Conservation (phyloP, 805 yeast species). For the Trichomonascus vanleenenianus region DNA sequence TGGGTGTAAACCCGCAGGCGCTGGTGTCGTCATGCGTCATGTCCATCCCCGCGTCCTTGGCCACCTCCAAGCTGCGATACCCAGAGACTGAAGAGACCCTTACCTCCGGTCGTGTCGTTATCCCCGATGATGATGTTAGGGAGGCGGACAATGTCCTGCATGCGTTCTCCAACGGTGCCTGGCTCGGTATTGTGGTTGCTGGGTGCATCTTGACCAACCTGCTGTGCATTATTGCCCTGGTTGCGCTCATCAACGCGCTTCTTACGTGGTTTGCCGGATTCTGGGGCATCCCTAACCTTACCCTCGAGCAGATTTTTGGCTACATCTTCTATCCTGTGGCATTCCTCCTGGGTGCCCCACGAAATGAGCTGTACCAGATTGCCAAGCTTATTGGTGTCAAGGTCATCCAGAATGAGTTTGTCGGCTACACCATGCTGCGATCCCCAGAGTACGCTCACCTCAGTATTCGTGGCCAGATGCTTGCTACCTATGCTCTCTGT, state of each 20-base stretch:
- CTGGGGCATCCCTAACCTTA: conserved; percentile 48
- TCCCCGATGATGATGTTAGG: conserved; percentile 38
- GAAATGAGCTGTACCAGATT: conserved; percentile 43
- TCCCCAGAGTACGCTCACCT: conserved; percentile 37
- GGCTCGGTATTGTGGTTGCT: conserved; percentile 49
- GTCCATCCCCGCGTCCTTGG: conserved; percentile 60
- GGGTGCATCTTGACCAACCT: conserved; percentile 50
- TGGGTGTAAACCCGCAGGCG: conserved; percentile 56
- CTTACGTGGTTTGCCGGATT: conserved; percentile 54
- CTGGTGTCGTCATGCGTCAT: conserved; percentile 59
- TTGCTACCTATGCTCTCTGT: conserved; percentile 56
- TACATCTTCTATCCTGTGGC: conserved; percentile 54
- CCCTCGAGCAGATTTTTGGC: conserved; percentile 48
- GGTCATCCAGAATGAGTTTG: conserved; percentile 55
- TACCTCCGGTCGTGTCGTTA: conserved; percentile 41
- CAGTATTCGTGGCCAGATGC: conserved; percentile 43
- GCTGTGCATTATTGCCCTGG: conserved; percentile 54
- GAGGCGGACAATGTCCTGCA: conserved; percentile 46
- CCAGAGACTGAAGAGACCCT: conserved; percentile 53
- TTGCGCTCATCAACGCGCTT: conserved; percentile 47
- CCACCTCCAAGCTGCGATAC: conserved; percentile 49
- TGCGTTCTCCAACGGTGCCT: conserved; percentile 52
- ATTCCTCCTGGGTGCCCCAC: conserved; percentile 50
- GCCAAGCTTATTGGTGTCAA: conserved; percentile 48
- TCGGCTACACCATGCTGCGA: conserved; percentile 38